Evolutionary conservation across 257 asterid species (phyloP).

Genomic region (Anisodus acutangulus): DNA sequence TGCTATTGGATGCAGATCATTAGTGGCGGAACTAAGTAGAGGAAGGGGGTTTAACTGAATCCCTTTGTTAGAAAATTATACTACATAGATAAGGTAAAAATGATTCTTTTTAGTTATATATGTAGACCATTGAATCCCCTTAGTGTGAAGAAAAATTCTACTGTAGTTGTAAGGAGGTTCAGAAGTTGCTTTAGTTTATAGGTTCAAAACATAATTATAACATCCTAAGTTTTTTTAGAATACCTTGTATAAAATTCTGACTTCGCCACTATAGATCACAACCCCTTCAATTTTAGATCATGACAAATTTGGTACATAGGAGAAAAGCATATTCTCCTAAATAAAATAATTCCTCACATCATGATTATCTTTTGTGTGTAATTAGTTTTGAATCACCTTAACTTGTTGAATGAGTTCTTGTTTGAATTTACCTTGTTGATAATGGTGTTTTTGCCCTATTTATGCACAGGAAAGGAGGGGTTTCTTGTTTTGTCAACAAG

Average conservation of each 20-base stretch:
- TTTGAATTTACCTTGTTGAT: not conserved
- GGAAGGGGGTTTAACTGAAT: not conserved
- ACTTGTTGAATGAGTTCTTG: not conserved
- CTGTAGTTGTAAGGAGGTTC: no score
- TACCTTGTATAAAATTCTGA: not conserved
- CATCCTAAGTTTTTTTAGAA: not conserved
- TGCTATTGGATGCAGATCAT: no score
- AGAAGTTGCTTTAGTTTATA: not conserved
- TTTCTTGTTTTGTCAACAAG: constrained; percentile 72
- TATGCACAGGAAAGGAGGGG: constrained; percentile 60
- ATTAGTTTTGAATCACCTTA: not conserved
- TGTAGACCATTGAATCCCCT: not conserved
- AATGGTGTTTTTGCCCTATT: not conserved
- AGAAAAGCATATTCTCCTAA: not conserved
- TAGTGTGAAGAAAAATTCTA: no score
- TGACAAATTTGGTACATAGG: not conserved
- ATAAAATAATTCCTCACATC: not conserved
- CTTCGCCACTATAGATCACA: not conserved
- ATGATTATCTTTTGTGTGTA: no score
- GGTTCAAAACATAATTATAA: not conserved
- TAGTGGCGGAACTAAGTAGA: not conserved
- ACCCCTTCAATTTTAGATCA: not conserved
- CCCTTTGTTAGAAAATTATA: no score
- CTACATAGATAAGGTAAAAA: no score
- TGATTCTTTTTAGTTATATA: not conserved